These are phyloP conservation scores for Aspergillus tamarii DNA, from an alignment of 2,329 filamentous ascomycete species.

Conservation along the genomic window DNA sequence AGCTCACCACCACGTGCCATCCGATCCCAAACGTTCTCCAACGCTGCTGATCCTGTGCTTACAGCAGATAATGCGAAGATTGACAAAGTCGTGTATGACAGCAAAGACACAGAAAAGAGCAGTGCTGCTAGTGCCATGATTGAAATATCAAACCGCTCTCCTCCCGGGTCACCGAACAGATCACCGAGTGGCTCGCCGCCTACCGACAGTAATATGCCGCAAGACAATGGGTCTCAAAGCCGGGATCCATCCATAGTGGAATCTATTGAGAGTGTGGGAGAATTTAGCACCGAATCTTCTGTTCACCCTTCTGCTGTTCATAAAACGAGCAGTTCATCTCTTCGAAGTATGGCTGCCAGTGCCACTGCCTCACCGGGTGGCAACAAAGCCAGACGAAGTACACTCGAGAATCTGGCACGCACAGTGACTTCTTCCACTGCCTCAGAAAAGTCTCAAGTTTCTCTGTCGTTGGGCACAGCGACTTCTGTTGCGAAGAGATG, in stretches of 20 bases:
- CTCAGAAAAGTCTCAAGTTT: constrained; percentile 43
- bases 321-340: constrained; percentile 26
- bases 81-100: constrained; percentile 62
- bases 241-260: constrained; percentile 57
- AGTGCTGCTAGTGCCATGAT: constrained; percentile 69
- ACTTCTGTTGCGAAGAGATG: constrained; percentile 64
- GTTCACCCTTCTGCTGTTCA: constrained; percentile 34
- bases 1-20: constrained; percentile 58
- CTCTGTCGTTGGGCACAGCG: constrained; percentile 52
- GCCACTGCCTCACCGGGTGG: constrained; percentile 31
- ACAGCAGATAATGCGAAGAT: constrained; percentile 68
- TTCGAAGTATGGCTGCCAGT: constrained; percentile 26
- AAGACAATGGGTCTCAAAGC: constrained; percentile 41
- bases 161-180: constrained; percentile 56
- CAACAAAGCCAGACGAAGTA: constrained; percentile 34
- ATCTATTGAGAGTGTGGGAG: constrained; percentile 38
- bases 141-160: constrained; percentile 66
- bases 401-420: constrained; percentile 33
- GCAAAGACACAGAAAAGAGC: constrained; percentile 60
- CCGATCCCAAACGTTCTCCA: constrained; percentile 65
- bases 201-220: constrained; percentile 37
- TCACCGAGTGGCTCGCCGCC: constrained; percentile 52
- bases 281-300: constrained; percentile 24
- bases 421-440: constrained; percentile 29
- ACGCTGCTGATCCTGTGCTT: constrained; percentile 66